Percentiles rank a stretch among this genome's conserved stretches.
Evolutionary conservation across 1,139 yeast genomes (phyloP).

Genomic region (Geotrichum klebahnii): DNA sequence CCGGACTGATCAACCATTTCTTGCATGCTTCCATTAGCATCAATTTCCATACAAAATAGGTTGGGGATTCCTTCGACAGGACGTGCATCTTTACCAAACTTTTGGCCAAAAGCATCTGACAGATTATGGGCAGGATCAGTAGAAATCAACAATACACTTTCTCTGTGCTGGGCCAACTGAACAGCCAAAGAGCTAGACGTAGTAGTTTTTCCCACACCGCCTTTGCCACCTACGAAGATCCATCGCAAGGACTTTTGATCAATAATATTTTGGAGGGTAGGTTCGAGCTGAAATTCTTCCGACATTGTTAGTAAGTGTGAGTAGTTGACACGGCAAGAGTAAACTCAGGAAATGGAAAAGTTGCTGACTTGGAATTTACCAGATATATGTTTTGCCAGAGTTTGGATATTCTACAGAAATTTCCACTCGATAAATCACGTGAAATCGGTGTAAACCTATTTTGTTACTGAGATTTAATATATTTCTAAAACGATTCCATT

Average conservation of each 20-base stretch:
- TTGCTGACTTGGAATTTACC: too few species aligned
- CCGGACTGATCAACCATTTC: constrained; percentile 68
- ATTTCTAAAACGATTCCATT: too few species aligned
- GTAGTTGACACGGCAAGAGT: not conserved
- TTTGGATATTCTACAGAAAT: too few species aligned
- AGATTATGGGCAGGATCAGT: constrained; percentile 98
- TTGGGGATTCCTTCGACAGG: constrained; percentile 83
- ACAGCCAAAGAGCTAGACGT: constrained; percentile 93
- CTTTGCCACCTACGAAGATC: constrained; percentile 98
- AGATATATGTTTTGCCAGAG: too few species aligned
- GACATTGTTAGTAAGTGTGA: constrained; percentile 20
- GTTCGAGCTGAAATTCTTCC: constrained; percentile 34
- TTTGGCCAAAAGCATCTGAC: constrained; percentile 96
- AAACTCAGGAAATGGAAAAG: too few species aligned
- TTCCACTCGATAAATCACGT: too few species aligned
- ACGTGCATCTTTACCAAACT: constrained; percentile 94
- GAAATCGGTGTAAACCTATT: too few species aligned
- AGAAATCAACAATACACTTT: constrained; percentile 81
- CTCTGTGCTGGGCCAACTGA: constrained; percentile 75
- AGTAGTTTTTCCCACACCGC: constrained; percentile 98
- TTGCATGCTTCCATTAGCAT: constrained; percentile 89
- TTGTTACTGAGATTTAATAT: too few species aligned
- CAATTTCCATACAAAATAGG: constrained; percentile 96
- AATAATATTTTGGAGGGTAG: constrained; percentile 42
- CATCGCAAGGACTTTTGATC: constrained; percentile 64